Conservation (phyloP, 2,329 filamentous ascomycete species). For the Phaeophleospora eucalypticola region DNA sequence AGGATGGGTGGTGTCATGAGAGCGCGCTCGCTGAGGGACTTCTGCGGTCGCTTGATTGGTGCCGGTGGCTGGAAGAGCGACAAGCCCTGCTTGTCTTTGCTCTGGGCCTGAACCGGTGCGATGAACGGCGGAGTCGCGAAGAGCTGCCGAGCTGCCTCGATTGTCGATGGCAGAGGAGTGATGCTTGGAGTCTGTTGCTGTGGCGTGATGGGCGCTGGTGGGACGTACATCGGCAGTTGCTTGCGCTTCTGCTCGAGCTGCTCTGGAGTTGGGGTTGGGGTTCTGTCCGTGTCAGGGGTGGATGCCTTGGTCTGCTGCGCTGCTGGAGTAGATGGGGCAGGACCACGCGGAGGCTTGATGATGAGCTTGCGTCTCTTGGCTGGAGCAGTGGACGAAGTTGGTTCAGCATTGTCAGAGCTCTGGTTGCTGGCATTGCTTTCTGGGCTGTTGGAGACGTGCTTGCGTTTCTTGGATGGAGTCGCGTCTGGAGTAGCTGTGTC, state of each 20-base stretch:
- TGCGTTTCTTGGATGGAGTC: not conserved
- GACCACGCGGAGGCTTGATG: not conserved
- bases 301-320: no score
- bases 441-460: not conserved
- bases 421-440: not conserved
- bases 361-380: not conserved
- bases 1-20: constrained; percentile 1
- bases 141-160: no score
- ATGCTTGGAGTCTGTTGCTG: not conserved
- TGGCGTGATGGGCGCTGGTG: not conserved
- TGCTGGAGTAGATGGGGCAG: not conserved
- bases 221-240: constrained; percentile 4
- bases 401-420: no score
- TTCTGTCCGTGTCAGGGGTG: no score
- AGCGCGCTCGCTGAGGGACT: not conserved
- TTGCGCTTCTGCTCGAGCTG: not conserved
- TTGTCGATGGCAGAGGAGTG: no score
- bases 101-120: no score
- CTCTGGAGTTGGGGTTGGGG: not conserved
- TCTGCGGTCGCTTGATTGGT: not conserved
- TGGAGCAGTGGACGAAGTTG: not conserved
- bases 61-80: not conserved
- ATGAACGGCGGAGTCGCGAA: no score
- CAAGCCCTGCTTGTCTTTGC: no score
- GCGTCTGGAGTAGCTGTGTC: not conserved